Percentiles rank a stretch among this genome's conserved stretches.
Evolutionary conservation across 2,329 filamentous ascomycete species (phyloP).

Genomic region (Fusarium sarcochroum): DNA sequence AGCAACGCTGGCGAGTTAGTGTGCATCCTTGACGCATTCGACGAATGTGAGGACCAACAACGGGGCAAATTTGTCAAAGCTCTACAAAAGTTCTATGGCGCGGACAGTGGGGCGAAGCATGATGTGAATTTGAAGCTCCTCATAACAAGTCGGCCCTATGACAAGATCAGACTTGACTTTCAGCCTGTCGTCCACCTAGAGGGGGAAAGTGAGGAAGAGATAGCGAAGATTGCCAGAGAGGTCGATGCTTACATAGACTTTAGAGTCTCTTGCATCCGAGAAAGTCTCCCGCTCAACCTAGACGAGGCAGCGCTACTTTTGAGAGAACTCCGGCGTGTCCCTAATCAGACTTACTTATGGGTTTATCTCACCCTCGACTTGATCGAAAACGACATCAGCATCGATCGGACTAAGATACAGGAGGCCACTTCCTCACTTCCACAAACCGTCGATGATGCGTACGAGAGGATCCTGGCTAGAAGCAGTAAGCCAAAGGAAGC

Average conservation of each 20-base stretch:
- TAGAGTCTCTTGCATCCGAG: constrained; percentile 14
- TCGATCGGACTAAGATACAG: constrained; percentile 18
- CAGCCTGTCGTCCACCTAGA: constrained; percentile 34
- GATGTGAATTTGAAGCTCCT: constrained; percentile 54
- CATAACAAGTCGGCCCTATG: constrained; percentile 51
- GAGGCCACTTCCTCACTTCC: constrained; percentile 32
- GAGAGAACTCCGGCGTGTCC: constrained; percentile 16
- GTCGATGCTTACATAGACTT: constrained; percentile 41
- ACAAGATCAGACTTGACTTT: constrained; percentile 42
- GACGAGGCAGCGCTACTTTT: constrained; percentile 27
- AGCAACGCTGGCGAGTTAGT: constrained; percentile 45
- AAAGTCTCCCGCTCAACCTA: not conserved
- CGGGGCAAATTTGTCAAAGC: constrained; percentile 40
- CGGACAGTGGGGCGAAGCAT: not conserved
- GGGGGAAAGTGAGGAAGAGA: constrained; percentile 35
- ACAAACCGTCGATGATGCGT: constrained; percentile 44
- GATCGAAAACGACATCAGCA: constrained; percentile 23
- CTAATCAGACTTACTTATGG: constrained; percentile 49
- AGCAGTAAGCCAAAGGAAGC: constrained; percentile 20
- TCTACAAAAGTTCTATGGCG: constrained; percentile 46
- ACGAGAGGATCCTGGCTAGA: constrained; percentile 45
- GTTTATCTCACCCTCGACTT: constrained; percentile 40
- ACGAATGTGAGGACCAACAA: constrained; percentile 54
- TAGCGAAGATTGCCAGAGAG: constrained; percentile 39
- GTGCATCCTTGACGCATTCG: constrained; percentile 58